Percentiles rank a stretch among this genome's conserved stretches.
phyloP scores from a whole-genome alignment of 176 grass and related monocot species.

The Elymus sibiricus region DNA sequence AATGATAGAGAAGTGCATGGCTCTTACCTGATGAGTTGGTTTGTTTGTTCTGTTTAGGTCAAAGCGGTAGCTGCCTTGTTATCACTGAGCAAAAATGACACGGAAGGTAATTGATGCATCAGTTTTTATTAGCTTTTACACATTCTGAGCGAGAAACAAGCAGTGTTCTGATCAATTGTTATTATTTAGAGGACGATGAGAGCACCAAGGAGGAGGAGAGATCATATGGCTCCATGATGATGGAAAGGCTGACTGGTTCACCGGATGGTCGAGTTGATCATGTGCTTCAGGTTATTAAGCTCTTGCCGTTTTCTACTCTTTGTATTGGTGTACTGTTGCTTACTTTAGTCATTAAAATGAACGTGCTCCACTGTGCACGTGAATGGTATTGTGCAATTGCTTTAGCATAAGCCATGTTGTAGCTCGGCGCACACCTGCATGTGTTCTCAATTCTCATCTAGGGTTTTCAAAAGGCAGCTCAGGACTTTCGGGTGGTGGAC shows the following conservation, averaged over 20 bases:
- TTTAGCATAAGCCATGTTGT: neutral
- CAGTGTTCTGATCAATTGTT: constrained; percentile 15
- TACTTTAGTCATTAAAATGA: neutral
- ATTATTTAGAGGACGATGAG: constrained; percentile 43
- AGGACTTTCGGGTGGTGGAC: neutral
- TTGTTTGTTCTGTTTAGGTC: constrained; percentile 59
- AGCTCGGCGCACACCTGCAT: neutral
- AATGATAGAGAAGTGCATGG: constrained; percentile 7
- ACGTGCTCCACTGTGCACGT: neutral
- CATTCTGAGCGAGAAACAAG: neutral
- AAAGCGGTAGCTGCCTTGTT: constrained; percentile 72
- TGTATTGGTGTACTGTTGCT: neutral
- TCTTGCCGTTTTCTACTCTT: constrained; percentile 15
- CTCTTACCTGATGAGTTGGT: constrained; percentile 1
- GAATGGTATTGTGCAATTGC: neutral
- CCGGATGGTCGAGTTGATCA: constrained; percentile 83
- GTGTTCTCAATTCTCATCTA: neutral
- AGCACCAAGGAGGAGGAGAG: constrained; percentile 47
- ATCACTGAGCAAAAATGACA: constrained; percentile 62
- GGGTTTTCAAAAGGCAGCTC: neutral
- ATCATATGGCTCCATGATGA: constrained; percentile 92
- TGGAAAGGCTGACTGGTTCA: constrained; percentile 83
- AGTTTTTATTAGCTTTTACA: constrained; percentile 10
- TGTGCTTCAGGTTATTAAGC: constrained; percentile 74
- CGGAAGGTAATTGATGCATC: constrained; percentile 49